Base-by-base conservation (phyloP, 306 rosid species). In the Cicer arietinum region DNA sequence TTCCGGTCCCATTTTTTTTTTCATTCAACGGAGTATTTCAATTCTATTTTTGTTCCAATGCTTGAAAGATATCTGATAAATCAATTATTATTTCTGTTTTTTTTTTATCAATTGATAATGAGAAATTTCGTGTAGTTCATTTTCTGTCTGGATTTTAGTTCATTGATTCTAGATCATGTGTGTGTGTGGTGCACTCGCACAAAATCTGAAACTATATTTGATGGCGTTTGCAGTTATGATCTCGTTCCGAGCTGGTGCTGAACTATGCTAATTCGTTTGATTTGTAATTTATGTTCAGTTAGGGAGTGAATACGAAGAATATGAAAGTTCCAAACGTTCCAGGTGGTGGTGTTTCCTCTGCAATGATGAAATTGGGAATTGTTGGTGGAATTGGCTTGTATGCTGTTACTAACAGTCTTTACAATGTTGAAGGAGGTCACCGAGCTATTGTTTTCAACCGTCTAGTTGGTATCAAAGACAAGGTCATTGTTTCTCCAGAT, bases 401-500 rank as follows among this genome's bases (percentile, higher is more conserved):
- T 81, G 91, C 81, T 52, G 89, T 84, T 74, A 6, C 85, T 43
- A 84, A 90, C 68, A 86, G 94, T 87, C 94, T 91, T 67, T 94
- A 90, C 96, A 90, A 91, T 75, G 97, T 91, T 18, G 96, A 94
- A 69, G 97, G 96, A 82, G 91, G 97, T 13, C 94, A 89, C 77
- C 86, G 91, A 8, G 97, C 97, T 47, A 88, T 94, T 50, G 87
- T 94, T 75, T 94, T 91, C 84, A 94, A 88, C 72, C 98, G 94
- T 54, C 10, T 94, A 3, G 46, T 80, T 37, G 97, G 93, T 74
- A 42, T 94, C 74, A 91, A 91, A 82, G 96, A 90, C 56, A 86
- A 91, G 98, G 97, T 88, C 79, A 67, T 56, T 70, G 6, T 68
- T 73, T 68, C 73, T 1, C 2, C 25, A 44, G 4, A 67, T 78